Base-by-base conservation (phyloP, 495 filamentous ascomycete species). In the Venustampulla echinocandica region DNA sequence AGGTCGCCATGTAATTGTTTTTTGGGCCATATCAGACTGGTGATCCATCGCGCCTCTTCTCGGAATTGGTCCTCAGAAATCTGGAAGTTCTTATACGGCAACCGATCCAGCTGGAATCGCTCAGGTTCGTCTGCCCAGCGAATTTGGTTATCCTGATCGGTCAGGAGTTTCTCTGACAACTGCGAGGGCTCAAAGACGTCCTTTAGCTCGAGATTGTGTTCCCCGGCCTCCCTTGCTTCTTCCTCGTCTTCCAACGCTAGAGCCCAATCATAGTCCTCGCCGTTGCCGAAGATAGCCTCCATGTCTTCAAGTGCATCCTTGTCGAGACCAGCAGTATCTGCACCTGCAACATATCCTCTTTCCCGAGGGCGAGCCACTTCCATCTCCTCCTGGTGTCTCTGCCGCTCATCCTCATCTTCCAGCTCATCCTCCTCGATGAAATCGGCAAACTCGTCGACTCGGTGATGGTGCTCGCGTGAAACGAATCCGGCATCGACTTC, bases 101-200 rank as follows among this genome's bases (percentile, higher is more conserved):
- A 87, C 49, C 92, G 81, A 21, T 89, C 84, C 32, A 97, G 71
- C 59, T 98, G 92, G 64, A 94, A 92, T 46, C 92, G 80, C 64
- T 98, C 92, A 2, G 92, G 93, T 47, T 95, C 81, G 62, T 98
- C 92, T 11, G 74, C 76, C 41, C 77, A 70, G 13, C 92, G 84
- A 46, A 98, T 96, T 41, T 76, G 69, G 61, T 96, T 93, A 57
- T 98, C 92, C 38, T 87, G 88, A 44, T 97, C 92, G 3, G 92
- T 98, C 25, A 98, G 77, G 63, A 97, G 84, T 64, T 85, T 87
- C 62, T 97, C 92, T 28, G 78, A 77, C 32, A 98, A 78, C 63
- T 97, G 86, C 1, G 88, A 90, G 1, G 93, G 93, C 64, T 98
- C 92, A 49, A 98, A 97, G 46, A 98, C 90, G 61, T 97, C 90